phyloP scores from a whole-genome alignment of 345 rosid genomes.

The Moricandia arvensis region DNA sequence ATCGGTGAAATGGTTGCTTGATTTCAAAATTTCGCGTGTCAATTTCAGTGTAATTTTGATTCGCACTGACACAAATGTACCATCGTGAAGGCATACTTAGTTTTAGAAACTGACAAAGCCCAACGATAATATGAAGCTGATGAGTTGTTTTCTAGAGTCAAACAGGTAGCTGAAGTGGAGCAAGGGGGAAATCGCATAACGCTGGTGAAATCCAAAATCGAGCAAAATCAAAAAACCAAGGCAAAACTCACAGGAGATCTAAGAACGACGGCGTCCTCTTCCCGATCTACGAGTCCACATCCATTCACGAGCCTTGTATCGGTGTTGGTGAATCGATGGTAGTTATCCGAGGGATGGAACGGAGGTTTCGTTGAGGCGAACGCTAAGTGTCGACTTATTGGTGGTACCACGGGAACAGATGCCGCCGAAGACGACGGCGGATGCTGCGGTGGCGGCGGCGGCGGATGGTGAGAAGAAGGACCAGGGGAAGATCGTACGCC shows the following conservation, averaged over 20 bases:
- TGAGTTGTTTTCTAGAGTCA: too few species aligned
- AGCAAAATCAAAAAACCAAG: neutral
- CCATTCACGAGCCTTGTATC: conserved; percentile 17
- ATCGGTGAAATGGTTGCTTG: neutral
- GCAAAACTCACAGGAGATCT: conserved; percentile 71
- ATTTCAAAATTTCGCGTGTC: conserved; percentile 3
- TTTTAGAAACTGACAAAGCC: neutral
- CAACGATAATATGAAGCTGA: neutral
- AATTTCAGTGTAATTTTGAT: neutral
- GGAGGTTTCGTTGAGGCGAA: conserved; percentile 75
- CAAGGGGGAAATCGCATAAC: neutral
- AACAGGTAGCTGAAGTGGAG: too few species aligned
- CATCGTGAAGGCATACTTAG: conserved; percentile 19
- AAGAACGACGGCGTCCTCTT: conserved; percentile 57
- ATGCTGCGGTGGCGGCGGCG: conserved; percentile 39
- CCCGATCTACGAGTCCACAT: conserved; percentile 60
- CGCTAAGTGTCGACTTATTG: conserved; percentile 67
- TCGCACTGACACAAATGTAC: conserved; percentile 16
- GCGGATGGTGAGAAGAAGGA: conserved; percentile 29
- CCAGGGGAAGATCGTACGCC: conserved; percentile 48
- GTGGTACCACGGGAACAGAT: conserved; percentile 55
- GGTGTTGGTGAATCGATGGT: conserved; percentile 54
- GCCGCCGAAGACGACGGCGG: conserved; percentile 35
- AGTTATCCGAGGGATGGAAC: conserved; percentile 53
- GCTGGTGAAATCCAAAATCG: neutral